Base-by-base conservation (phyloP, 225 moss, liverwort and hornwort species). In the Straminergon stramineum region DNA sequence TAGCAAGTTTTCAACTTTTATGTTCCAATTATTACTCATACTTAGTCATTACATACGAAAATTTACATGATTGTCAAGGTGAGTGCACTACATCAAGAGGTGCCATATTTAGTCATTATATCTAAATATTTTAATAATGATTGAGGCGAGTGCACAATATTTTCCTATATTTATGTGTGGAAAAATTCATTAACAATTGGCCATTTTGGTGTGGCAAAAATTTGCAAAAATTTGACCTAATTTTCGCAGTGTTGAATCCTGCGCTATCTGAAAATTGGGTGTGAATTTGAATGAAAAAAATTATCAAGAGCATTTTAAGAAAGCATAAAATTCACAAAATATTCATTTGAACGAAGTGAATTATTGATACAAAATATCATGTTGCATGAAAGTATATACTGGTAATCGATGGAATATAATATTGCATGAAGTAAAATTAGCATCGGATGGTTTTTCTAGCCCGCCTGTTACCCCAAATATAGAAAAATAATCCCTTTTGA, bases 251-350 rank as follows among this genome's bases (percentile, higher is more conserved):
- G 14, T 9, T 41, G 7, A 51, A 31, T 51, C 19, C 19, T 51
- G 11, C 1, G 3, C 4, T 51, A 6, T 32, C 48, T 48, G 19
- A 6, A 32, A 75, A 3, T 31, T 32, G 19, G 51, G 6, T 31
- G 11, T 31, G 11, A 31, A 75, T 75, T 43, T 48, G 51, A 19
- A 51, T 51, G 75, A 51, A 48, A 48, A 7, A 48, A 15, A 73
- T 14, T 2, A 3, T 73, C 0, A 0, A 15, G 41, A 71, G 8
- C 11, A 13, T 23, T 23, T 15, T 4, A 27, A 28, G 7, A 39
- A 70, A 17, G 10, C 3, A 45, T 28, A 17, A 0, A 43, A 73
- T 41, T 41, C 5, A 24, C 15, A 16, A 43, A 73, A 73, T 16
- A 43, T 27, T n/a, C n/a, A n/a, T n/a, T n/a, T 26, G 9, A 27